Percentiles rank a stretch among this genome's conserved stretches.
phyloP scores from a whole-genome alignment of 352 stramenopile species.

The Phytophthora fragariaefolia region DNA sequence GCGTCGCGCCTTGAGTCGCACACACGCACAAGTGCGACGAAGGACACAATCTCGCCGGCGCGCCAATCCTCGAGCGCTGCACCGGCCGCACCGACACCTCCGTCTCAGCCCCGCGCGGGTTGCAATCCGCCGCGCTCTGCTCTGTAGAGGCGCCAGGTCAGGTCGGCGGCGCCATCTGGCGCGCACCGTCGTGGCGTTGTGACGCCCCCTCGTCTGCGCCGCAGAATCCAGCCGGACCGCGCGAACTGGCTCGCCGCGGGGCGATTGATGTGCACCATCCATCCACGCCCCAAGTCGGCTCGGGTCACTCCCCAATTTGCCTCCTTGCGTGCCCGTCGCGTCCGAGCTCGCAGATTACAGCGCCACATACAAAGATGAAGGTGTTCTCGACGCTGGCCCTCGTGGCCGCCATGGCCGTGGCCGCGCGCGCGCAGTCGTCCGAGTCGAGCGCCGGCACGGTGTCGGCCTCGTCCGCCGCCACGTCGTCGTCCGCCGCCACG shows the following conservation, averaged over 20 bases:
- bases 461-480: constrained; percentile 25
- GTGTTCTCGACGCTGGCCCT: constrained; percentile 37
- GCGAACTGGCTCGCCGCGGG: constrained; percentile 29
- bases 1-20: neutral
- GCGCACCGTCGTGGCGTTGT: neutral
- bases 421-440: constrained; percentile 28
- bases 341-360: constrained; percentile 42
- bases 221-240: constrained; percentile 28
- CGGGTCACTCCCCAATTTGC: constrained; percentile 58
- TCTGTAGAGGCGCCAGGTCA: too few species aligned
- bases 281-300: too few species aligned
- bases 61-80: too few species aligned
- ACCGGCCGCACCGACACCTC: neutral
- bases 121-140: too few species aligned
- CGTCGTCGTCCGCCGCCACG: constrained; percentile 14
- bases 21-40: neutral
- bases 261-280: constrained; percentile 30
- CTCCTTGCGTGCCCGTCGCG: constrained; percentile 33
- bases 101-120: neutral
- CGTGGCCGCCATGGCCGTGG: constrained; percentile 30
- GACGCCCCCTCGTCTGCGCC: constrained; percentile 20
- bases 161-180: too few species aligned
- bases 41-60: too few species aligned
- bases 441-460: constrained; percentile 42
- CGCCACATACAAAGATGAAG: constrained; percentile 31